phyloP scores from a whole-genome alignment of 129 eudicot species.

The Centella asiatica region DNA sequence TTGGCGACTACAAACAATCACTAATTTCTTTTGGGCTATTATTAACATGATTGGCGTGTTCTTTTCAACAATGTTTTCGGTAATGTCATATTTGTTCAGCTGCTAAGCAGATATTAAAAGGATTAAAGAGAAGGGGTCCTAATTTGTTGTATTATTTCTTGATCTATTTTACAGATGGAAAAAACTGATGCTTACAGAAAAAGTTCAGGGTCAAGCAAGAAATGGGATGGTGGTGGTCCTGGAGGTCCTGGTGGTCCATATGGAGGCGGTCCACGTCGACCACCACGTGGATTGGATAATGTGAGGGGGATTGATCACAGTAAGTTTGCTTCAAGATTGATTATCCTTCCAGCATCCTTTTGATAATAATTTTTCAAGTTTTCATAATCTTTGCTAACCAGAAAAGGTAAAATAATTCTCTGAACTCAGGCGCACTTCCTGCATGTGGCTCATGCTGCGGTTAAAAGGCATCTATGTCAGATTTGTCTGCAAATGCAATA shows the following conservation, averaged over 20 bases:
- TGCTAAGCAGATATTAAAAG: not conserved
- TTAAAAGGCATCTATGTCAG: too few species aligned
- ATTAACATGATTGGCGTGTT: slow-evolving; percentile 62
- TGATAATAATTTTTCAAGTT: not conserved
- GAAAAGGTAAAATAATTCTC: not conserved
- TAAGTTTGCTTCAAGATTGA: slow-evolving; percentile 27
- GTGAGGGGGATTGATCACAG: slow-evolving; percentile 90
- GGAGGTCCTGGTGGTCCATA: slow-evolving; percentile 86
- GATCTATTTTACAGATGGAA: slow-evolving; percentile 57
- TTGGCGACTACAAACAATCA: slow-evolving; percentile 76
- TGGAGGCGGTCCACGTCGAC: slow-evolving; percentile 95
- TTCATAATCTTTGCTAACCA: not conserved
- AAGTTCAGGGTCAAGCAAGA: slow-evolving; percentile 71
- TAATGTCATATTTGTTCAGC: slow-evolving; percentile 20
- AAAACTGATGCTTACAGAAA: slow-evolving; percentile 83
- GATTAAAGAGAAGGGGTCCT: not conserved
- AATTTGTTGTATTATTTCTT: not conserved
- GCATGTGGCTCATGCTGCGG: slow-evolving; percentile 99
- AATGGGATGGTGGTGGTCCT: slow-evolving; percentile 92
- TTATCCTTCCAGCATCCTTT: not conserved
- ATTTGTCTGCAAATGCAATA: too few species aligned
- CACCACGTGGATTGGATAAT: slow-evolving; percentile 75
- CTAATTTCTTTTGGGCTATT: slow-evolving; percentile 72
- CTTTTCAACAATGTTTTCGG: slow-evolving; percentile 88
- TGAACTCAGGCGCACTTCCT: slow-evolving; percentile 59